Evolutionary conservation across 257 asterid genomes (phyloP), one percentile per base, ranked within the genome.

Genomic region (Verbena officinalis): DNA sequence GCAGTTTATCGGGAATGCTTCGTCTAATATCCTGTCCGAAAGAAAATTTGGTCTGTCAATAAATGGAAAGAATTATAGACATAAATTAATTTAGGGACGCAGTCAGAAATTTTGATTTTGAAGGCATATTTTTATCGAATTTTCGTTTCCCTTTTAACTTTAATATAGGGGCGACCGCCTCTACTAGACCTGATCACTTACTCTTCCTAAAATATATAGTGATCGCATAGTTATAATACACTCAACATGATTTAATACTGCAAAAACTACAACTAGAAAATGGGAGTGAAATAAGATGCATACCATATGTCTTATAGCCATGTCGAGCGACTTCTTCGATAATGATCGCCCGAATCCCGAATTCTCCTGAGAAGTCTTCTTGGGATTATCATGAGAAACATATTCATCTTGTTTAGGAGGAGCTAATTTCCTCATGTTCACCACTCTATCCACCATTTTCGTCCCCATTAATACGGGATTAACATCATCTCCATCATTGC

Each of bases 221-320:
- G n/a, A n/a, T n/a, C n/a, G n/a, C n/a, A n/a, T n/a, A n/a, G 33
- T 2, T 27, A 27, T 27, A 27, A 5, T 27, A 27, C 31, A 42
- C 42, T 36, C 12, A 5, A 2, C 4, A 6, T n/a, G 22, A 4
- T 45, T n/a, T 12, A 11, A 3, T 62, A 13, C n/a, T n/a, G 31
- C 59, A 11, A 19, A 3, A 20, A 33, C 50, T 23, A 39, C 13
- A 33, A 44, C 9, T 38, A 60, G 45, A 4, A 42, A 21, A 31
- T 33, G 34, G 17, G 71, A 33, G 59, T 7, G 14, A 43, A 56
- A 68, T n/a, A 5, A 5, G 23, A 53, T 66, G 73, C 79, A 38
- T 77, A 88, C 97, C 97, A 91, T 91, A 55, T 91, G 97, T 46
- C 97, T 75, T 22, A 91, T 80, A 31, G 97, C 97, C 97, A 91